These are phyloP conservation scores for Elongisporangium senticosum DNA, from an alignment of 352 stramenopile genomes.

Conservation along the genomic window DNA sequence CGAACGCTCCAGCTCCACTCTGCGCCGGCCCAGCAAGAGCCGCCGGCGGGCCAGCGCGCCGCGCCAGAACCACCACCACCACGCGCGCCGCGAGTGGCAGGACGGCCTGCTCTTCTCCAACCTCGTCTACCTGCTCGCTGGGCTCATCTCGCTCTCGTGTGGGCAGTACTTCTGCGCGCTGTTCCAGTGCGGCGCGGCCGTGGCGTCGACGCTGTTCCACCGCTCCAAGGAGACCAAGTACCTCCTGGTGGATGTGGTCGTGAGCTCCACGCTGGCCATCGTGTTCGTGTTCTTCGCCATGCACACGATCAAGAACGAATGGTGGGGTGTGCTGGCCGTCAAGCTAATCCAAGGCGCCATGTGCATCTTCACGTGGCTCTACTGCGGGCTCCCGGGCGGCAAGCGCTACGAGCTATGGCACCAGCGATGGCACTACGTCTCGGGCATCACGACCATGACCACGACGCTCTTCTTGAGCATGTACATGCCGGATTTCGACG, in stretches of 20 bases:
- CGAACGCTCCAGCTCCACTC: slow-evolving; percentile 30
- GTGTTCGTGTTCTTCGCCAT: slow-evolving; percentile 65
- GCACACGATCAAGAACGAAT: slow-evolving; percentile 65
- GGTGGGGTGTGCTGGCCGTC: slow-evolving; percentile 68
- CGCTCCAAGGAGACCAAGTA: slow-evolving; percentile 82
- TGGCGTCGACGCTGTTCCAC: slow-evolving; percentile 76
- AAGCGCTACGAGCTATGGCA: slow-evolving; percentile 78
- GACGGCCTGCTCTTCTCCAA: slow-evolving; percentile 83
- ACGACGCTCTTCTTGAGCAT: slow-evolving; percentile 67
- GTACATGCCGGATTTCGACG: slow-evolving; percentile 77
- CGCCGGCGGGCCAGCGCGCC: slow-evolving; percentile 16
- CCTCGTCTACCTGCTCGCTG: slow-evolving; percentile 66
- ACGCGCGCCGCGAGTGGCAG: slow-evolving; percentile 56
- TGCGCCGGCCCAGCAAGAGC: slow-evolving; percentile 24
- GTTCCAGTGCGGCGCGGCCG: slow-evolving; percentile 60
- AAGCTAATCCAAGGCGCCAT: slow-evolving; percentile 48
- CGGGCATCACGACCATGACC: slow-evolving; percentile 64
- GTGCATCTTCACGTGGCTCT: slow-evolving; percentile 76
- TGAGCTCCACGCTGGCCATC: slow-evolving; percentile 63
- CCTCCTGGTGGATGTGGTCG: slow-evolving; percentile 67
- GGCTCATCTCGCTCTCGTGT: slow-evolving; percentile 62
- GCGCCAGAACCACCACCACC: slow-evolving; percentile 35
- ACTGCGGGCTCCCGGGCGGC: slow-evolving; percentile 70
- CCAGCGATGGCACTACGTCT: slow-evolving; percentile 80
- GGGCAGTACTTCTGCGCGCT: slow-evolving; percentile 68